Base-by-base conservation (phyloP, 495 filamentous ascomycete genomes). In the Clohesyomyces aquaticus region DNA sequence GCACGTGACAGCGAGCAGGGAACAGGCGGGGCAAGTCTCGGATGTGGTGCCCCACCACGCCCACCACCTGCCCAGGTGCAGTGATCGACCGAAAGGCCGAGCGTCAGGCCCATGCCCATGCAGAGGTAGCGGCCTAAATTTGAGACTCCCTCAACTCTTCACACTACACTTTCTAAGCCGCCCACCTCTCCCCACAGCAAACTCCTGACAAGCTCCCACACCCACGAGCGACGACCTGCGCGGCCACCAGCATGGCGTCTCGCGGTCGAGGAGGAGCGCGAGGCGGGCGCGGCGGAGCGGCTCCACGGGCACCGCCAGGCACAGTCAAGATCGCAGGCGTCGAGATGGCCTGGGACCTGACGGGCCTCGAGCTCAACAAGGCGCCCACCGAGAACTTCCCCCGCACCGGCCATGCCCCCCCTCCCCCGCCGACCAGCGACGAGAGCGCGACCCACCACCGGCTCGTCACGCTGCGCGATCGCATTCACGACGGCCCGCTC, bases 401-500 rank as follows among this genome's bases (percentile, higher is more conserved):
- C 1, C n/a, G n/a, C n/a, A n/a, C n/a, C n/a, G n/a, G n/a, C n/a
- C n/a, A n/a, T n/a, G n/a, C n/a, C n/a, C 41, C 53, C 0, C 67
- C 77, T 0, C 61, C 59, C 1, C 73, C 77, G 14, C 65, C 75
- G 3, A 73, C 65, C 21, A 52, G 38, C 11, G 22, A 25, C 6
- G 77, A 78, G 61, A 69, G 67, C 46, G 57, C 55, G 9, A 59
- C 65, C 57, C 75, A 85, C 26, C 73, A 81, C 29, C 68, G 72
- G 43, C 82, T 82, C 66, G 78, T 80, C 4, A 55, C 64, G 1
- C 71, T 85, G 1, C 82, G 84, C 43, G 80, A 81, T 48, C 74
- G 72, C 27, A 78, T 82, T 60, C 83, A 83, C 58, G 81, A 84
- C 23, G 82, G 83, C 0, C 82, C 84, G 1, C 78, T 79, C 53